phyloP scores from a whole-genome alignment of 148 eudicot genomes.

The Chenopodium suecicum region DNA sequence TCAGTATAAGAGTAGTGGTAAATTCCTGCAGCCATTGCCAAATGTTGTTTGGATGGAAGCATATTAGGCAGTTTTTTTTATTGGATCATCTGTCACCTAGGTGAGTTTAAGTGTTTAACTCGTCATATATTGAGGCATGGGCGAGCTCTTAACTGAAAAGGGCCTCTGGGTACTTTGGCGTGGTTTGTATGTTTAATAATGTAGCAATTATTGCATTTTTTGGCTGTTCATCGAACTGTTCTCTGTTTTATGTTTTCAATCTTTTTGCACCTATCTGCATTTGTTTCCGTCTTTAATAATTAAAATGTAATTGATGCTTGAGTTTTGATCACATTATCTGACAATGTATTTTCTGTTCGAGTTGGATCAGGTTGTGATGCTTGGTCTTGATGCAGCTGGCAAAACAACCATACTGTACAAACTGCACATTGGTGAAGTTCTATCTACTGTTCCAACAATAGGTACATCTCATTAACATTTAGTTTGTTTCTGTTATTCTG shows the following conservation, averaged over 20 bases:
- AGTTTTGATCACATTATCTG: neutral
- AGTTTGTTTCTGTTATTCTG: neutral
- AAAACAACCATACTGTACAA: conserved; percentile 98
- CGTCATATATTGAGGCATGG: neutral
- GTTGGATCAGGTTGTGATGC: conserved; percentile 83
- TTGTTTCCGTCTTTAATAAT: neutral
- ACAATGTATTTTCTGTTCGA: conserved; percentile 15
- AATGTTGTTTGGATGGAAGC: no score
- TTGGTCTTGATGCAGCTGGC: conserved; percentile 99
- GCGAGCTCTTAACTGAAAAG: neutral
- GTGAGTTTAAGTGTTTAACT: neutral
- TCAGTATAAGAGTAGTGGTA: neutral
- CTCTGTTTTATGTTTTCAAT: neutral
- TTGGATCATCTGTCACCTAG: neutral
- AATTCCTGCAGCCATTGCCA: neutral
- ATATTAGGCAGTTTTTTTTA: neutral
- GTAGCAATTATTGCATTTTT: neutral
- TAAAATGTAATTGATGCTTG: neutral
- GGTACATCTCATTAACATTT: conserved; percentile 43
- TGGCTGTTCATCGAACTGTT: neutral
- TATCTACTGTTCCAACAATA: conserved; percentile 97
- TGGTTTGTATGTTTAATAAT: neutral
- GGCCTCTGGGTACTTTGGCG: neutral
- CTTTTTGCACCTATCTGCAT: neutral
- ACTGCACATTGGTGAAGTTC: conserved; percentile 96